Evolutionary conservation across 169 alveolate genomes (phyloP), one percentile per base, ranked within the genome.

Genomic region (Theileria orientalis): DNA sequence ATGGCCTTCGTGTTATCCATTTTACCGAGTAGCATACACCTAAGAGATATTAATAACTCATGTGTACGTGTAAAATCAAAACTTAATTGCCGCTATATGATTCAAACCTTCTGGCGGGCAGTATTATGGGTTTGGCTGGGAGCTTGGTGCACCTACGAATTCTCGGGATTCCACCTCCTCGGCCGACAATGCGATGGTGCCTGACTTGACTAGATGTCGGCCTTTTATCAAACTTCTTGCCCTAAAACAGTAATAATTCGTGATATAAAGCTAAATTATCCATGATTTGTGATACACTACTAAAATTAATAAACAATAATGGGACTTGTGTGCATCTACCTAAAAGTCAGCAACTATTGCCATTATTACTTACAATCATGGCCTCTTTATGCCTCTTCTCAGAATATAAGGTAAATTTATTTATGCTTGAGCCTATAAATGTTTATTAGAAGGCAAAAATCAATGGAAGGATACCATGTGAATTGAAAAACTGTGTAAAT

Each of bases 1-100:
- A 80, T 72, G 19, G 95, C 95, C 69, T 86, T 86, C 52, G 92
- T 71, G 73, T 92, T 92, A 74, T 90, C 96, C 96, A 92, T 92
- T 61, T 92, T 92, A n/a, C 95, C 95, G 33, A 92, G 74, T 42
- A 92, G 67, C 90, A 84, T 75, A 64, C 96, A 92, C 86, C 96
- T 92, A 73, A n/a, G 21, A 19, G 8, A 21, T 30, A 1, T 35
- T 19, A 6, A 51, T 9, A 21, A 46, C 13, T n/a, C 9, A 27
- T 44, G 35, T 27, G 11, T 11, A 19, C 46, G 21, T 44, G 16
- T 19, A 16, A 9, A 46, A 35, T 27, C 27, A 25, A 29, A 23
- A 0, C 6, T 29, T 41, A 9, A n/a, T n/a, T n/a, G n/a, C n/a
- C 11, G 32, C 9, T 1, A 19, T 23, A 1, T 40, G 29, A 7